These are phyloP conservation scores for Rubus idaeus DNA, from an alignment of 306 rosid species.

Conservation along the genomic window DNA sequence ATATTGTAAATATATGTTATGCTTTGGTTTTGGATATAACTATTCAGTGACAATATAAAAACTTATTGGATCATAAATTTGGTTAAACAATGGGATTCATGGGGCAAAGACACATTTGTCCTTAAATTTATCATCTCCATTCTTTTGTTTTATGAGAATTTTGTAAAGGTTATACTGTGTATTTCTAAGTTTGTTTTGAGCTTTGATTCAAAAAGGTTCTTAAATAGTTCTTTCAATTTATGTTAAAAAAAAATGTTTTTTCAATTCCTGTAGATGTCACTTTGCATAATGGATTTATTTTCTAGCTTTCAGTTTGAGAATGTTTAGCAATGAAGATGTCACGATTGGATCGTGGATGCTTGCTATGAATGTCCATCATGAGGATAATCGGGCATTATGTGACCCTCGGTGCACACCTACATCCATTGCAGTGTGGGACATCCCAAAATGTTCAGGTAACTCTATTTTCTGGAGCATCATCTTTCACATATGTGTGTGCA, in stretches of 20 bases:
- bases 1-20: neutral
- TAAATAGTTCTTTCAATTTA: neutral
- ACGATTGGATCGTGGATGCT: constrained; percentile 43
- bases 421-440: constrained; percentile 42
- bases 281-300: constrained; percentile 14
- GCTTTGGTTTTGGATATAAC: neutral
- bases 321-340: constrained; percentile 39
- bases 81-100: neutral
- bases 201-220: neutral
- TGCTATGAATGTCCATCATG: constrained; percentile 37
- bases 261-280: neutral
- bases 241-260: neutral
- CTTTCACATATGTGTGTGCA: neutral
- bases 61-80: neutral
- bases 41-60: neutral
- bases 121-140: neutral
- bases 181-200: neutral
- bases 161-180: neutral
- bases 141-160: neutral
- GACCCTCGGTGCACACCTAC: constrained; percentile 32
- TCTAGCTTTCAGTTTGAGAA: constrained; percentile 34
- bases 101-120: neutral
- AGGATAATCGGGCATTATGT: constrained; percentile 30
- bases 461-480: neutral
- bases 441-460: constrained; percentile 41